A percentile compares a stretch with the other conserved stretches of the same genome.
Evolutionary conservation across 192 early-diverging fungal species (phyloP).

Genomic region (Umbelopsis vinacea): DNA sequence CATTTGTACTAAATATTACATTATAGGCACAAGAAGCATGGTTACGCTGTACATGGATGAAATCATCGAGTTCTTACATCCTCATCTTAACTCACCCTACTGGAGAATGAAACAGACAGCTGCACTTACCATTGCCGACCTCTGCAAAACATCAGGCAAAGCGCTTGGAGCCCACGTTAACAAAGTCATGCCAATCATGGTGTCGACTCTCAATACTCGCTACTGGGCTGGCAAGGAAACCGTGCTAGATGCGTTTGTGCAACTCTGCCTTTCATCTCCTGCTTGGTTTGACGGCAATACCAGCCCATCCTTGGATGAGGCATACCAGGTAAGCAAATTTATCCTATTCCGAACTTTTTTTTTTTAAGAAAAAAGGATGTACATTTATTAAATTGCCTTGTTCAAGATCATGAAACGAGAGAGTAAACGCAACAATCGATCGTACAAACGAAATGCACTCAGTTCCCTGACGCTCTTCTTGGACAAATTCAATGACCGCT

Average conservation of each 20-base stretch:
- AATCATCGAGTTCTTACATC: conserved; percentile 58
- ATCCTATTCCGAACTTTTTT: neutral
- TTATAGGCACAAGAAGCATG: conserved; percentile 52
- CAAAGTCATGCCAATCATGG: conserved; percentile 61
- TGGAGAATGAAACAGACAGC: conserved; percentile 84
- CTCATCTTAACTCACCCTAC: conserved; percentile 62
- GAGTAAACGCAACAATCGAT: conserved; percentile 73
- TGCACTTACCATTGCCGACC: conserved; percentile 64
- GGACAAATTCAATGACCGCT: conserved; percentile 54
- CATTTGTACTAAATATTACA: neutral
- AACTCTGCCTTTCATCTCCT: conserved; percentile 57
- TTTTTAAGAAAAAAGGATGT: neutral
- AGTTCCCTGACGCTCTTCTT: conserved; percentile 64
- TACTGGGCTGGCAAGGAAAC: conserved; percentile 86
- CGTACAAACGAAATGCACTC: conserved; percentile 70
- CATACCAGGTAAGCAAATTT: conserved; percentile 45
- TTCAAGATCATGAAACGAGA: conserved; percentile 69
- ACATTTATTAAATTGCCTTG: neutral
- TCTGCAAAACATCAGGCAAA: conserved; percentile 57
- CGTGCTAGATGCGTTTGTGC: conserved; percentile 66
- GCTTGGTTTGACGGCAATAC: conserved; percentile 46
- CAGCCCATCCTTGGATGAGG: conserved; percentile 41
- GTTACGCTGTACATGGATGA: conserved; percentile 69
- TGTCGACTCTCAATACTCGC: conserved; percentile 64
- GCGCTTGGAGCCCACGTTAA: conserved; percentile 51